These are phyloP conservation scores for Mesembryanthemum crystallinum DNA, from an alignment of 148 eudicot genomes.

Conservation along the genomic window DNA sequence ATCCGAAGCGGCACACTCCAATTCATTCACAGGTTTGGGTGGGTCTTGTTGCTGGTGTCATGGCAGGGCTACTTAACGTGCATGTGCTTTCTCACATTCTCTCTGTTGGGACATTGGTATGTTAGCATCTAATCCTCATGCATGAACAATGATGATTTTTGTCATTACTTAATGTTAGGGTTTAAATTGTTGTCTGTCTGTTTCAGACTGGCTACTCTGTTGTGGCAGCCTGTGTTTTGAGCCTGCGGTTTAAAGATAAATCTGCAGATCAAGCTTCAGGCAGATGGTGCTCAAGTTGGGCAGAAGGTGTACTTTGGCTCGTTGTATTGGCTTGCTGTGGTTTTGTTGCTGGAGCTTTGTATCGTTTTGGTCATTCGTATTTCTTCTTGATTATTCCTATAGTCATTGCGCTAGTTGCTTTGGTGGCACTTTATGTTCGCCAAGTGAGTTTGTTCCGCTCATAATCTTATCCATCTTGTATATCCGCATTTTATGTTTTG, in stretches of 20 bases:
- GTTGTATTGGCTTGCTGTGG: conserved; percentile 63
- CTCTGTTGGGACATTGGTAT: conserved; percentile 96
- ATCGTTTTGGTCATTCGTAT: conserved; percentile 64
- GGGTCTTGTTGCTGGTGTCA: conserved; percentile 75
- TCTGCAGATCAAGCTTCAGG: conserved; percentile 34
- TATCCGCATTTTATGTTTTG: no score
- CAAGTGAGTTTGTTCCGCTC: conserved; percentile 55
- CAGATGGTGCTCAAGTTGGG: conserved; percentile 58
- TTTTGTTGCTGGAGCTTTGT: conserved; percentile 70
- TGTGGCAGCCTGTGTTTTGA: conserved; percentile 89
- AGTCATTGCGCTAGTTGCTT: conserved; percentile 50
- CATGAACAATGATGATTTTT: conserved; percentile 12
- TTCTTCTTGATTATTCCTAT: conserved; percentile 49
- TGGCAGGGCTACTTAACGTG: conserved; percentile 86
- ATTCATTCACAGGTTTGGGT: conserved; percentile 91
- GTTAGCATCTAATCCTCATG: conserved; percentile 16
- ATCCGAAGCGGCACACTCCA: conserved; percentile 77
- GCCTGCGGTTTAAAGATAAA: conserved; percentile 77
- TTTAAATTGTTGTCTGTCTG: conserved; percentile 20
- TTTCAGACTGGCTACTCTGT: conserved; percentile 96
- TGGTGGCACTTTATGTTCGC: conserved; percentile 58
- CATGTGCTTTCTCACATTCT: conserved; percentile 83
- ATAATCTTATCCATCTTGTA: conserved; percentile 1
- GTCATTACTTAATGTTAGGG: conserved; percentile 5
- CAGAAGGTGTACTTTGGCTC: conserved; percentile 73